phyloP scores from a whole-genome alignment of 805 yeast genomes.

The Lipomyces japonicus region DNA sequence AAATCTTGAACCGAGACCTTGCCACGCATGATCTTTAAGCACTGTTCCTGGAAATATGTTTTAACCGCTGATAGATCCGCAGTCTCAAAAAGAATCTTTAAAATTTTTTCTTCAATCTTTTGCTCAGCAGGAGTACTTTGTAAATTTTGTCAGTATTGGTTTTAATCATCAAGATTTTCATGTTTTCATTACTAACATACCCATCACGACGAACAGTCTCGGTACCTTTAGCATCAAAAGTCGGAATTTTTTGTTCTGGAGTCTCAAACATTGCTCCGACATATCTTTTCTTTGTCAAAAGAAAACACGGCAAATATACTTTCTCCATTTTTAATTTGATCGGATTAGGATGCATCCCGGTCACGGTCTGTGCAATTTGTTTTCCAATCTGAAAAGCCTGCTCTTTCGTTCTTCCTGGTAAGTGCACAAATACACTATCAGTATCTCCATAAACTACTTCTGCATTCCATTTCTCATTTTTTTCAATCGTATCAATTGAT shows the following conservation, averaged over 20 bases:
- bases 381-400: constrained; percentile 78
- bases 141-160: no score
- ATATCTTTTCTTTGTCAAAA: constrained; percentile 83
- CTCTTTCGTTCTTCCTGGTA: constrained; percentile 72
- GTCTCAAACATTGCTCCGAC: constrained; percentile 79
- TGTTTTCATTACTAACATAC: background rate
- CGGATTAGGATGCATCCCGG: constrained; percentile 72
- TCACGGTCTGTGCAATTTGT: constrained; percentile 61
- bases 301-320: constrained; percentile 80
- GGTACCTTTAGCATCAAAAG: constrained; percentile 92
- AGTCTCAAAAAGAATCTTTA: constrained; percentile 64
- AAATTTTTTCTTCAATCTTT: constrained; percentile 66
- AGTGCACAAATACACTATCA: constrained; percentile 83
- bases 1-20: constrained; percentile 72
- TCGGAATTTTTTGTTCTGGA: constrained; percentile 52
- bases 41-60: constrained; percentile 59
- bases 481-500: constrained; percentile 64
- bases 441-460: constrained; percentile 96
- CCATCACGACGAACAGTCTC: constrained; percentile 96
- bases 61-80: constrained; percentile 69
- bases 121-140: constrained; percentile 75
- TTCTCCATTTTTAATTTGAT: constrained; percentile 83
- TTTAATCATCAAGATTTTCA: background rate
- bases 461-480: constrained; percentile 65
- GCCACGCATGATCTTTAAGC: constrained; percentile 59